Base-by-base conservation (phyloP, 2,329 filamentous ascomycete genomes). In the Penicillium sp. region DNA sequence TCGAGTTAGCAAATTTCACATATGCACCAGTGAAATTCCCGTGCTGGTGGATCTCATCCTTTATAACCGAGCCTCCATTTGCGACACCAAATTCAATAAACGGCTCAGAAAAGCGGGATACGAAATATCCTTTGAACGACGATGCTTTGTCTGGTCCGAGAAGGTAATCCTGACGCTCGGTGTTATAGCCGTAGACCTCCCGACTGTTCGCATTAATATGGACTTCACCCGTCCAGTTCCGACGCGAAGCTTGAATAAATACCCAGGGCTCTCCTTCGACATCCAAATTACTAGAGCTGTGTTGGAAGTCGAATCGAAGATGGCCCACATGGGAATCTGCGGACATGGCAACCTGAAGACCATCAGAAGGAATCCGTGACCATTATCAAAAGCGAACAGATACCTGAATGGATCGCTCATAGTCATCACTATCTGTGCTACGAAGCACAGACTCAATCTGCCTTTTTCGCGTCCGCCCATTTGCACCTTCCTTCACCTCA, bases 131-230 rank as follows among this genome's bases (percentile, higher is more conserved):
- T 2, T 69, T 73, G 61, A 81, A 81, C 0, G 71, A 73, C 3
- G 67, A 52, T 2, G 79, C 76, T 21, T 69, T 73, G 43, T 77
- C 71, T 3, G 79, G 78, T 1, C 79, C 79, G 0, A 81, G 62
- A 7, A 71, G 69, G 51, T 80, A 81, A 52, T 81, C 79, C 61
- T 81, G 78, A 37, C 78, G 69, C 60, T 81, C 77, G 1, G 77
- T 73, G 54, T 81, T 81, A 29, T 73, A 77, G 0, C 78, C 78
- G 15, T 67, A 78, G 13, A 81, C 64, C 56, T 81, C 79, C 42
- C 57, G 68, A 9, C 52, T 66, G 2, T 66, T 50, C 0, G 67
- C 49, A 54, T 81, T 72, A 47, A 81, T 75, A 12, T 72, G 62
- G 37, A 74, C 75, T 47, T 74, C 68, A 0, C 78, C 79, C 9